These are phyloP conservation scores for Agaricus blazei DNA, from an alignment of 768 basidiomycete genomes.

Conservation along the genomic window DNA sequence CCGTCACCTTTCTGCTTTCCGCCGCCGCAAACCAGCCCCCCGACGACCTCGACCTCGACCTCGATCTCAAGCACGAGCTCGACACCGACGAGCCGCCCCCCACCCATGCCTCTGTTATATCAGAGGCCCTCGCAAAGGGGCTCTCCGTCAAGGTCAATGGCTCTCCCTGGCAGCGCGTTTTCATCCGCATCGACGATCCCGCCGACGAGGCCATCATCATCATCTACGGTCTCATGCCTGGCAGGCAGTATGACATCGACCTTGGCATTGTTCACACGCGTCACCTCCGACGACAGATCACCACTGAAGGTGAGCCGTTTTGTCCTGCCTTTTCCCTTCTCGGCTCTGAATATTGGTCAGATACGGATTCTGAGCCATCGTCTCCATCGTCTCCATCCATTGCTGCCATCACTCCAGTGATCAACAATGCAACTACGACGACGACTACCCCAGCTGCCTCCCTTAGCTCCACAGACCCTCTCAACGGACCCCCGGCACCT, in stretches of 20 bases:
- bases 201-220: slow-evolving; percentile 88
- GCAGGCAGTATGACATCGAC: slow-evolving; percentile 87
- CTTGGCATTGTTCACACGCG: slow-evolving; percentile 62
- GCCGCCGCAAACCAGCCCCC: slow-evolving; percentile 21
- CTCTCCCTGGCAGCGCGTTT: slow-evolving; percentile 71
- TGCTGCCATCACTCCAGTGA: slow-evolving; percentile 5
- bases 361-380: slow-evolving; percentile 30
- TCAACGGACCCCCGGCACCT: slow-evolving; percentile 13
- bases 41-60: slow-evolving; percentile 2
- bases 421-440: not conserved
- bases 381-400: slow-evolving; percentile 19
- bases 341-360: not conserved
- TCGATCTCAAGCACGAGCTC: slow-evolving; percentile 5
- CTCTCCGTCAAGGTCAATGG: slow-evolving; percentile 79
- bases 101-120: slow-evolving; percentile 37
- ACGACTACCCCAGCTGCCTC: slow-evolving; percentile 9
- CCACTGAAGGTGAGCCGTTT: slow-evolving; percentile 51
- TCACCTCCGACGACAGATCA: slow-evolving; percentile 49
- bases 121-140: slow-evolving; percentile 67
- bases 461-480: slow-evolving; percentile 13
- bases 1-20: slow-evolving; percentile 73
- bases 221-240: slow-evolving; percentile 84
- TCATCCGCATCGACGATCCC: slow-evolving; percentile 75
- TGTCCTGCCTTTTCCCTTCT: slow-evolving; percentile 7
- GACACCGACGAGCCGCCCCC: slow-evolving; percentile 7